Evolutionary conservation across 2,329 filamentous ascomycete species (phyloP).

Genomic region (Penicillium sp.): DNA sequence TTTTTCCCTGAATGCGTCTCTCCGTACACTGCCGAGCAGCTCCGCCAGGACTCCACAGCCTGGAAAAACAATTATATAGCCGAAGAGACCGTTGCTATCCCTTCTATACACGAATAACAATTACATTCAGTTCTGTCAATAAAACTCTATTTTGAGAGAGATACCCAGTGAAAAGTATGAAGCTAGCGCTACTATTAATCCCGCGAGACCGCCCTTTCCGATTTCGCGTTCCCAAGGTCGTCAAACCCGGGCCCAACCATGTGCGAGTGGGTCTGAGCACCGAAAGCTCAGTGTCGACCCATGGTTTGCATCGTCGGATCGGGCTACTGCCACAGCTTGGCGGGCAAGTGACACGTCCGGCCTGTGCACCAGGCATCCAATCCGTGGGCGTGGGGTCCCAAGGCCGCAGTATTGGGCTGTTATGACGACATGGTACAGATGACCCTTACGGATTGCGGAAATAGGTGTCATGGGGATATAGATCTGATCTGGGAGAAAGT

Average conservation of each 20-base stretch:
- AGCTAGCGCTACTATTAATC: neutral
- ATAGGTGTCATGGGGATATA: neutral
- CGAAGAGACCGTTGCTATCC: neutral
- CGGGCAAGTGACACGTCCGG: constrained; percentile 12
- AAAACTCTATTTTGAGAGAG: neutral
- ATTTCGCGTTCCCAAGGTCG: neutral
- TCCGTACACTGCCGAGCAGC: constrained; percentile 4
- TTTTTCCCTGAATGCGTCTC: neutral
- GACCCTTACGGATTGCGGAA: neutral
- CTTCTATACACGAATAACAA: neutral
- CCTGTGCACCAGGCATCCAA: neutral
- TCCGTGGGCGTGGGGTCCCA: constrained; percentile 22
- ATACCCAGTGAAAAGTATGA: neutral
- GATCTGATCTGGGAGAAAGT: neutral
- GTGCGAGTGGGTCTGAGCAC: constrained; percentile 30
- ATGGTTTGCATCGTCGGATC: constrained; percentile 16
- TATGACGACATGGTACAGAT: constrained; percentile 25
- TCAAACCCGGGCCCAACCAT: neutral
- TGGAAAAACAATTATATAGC: neutral
- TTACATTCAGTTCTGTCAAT: neutral
- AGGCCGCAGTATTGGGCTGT: constrained; percentile 21
- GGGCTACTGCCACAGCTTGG: constrained; percentile 14
- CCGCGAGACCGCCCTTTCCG: neutral
- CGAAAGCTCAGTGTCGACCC: neutral
- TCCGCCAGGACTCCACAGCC: constrained; percentile 3